These are phyloP conservation scores for Colletotrichum tamarilloi DNA, from an alignment of 2,329 filamentous ascomycete genomes.

Conservation along the genomic window DNA sequence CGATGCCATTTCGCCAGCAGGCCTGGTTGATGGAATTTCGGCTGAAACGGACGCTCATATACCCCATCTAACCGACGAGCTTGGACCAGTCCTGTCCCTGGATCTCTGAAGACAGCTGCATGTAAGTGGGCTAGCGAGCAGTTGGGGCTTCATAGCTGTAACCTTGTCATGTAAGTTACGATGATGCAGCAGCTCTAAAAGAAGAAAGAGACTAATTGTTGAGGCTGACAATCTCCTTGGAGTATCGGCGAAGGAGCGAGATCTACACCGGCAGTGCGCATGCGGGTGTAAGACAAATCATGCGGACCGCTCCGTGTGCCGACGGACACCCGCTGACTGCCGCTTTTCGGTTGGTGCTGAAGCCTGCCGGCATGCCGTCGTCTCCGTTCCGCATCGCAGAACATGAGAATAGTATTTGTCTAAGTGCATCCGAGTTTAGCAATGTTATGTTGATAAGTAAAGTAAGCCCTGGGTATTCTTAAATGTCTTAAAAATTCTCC, in stretches of 20 bases:
- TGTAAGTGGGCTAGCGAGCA: too few relatives aligned
- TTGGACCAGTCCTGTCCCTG: too few relatives aligned
- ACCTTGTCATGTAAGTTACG: too few relatives aligned
- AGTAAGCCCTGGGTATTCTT: too few relatives aligned
- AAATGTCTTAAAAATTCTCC: not conserved
- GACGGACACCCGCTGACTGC: not conserved
- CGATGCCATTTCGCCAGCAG: constrained; percentile 37
- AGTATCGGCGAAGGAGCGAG: not conserved
- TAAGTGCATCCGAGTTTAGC: too few relatives aligned
- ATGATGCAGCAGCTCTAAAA: not conserved
- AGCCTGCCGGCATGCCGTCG: not conserved
- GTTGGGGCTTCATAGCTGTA: too few relatives aligned
- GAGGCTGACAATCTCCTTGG: not conserved
- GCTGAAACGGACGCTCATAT: accelerated
- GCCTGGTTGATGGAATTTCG: not conserved
- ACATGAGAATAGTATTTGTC: not conserved
- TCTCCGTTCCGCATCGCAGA: not conserved
- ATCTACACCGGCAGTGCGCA: not conserved
- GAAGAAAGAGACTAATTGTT: not conserved
- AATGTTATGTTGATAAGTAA: not conserved
- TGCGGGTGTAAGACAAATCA: not conserved
- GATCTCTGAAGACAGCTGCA: too few relatives aligned
- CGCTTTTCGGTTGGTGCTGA: not conserved
- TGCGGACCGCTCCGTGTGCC: not conserved
- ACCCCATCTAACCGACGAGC: too few relatives aligned